Conservation (phyloP, 2,329 filamentous ascomycete species). For the Oidium heveae region DNA sequence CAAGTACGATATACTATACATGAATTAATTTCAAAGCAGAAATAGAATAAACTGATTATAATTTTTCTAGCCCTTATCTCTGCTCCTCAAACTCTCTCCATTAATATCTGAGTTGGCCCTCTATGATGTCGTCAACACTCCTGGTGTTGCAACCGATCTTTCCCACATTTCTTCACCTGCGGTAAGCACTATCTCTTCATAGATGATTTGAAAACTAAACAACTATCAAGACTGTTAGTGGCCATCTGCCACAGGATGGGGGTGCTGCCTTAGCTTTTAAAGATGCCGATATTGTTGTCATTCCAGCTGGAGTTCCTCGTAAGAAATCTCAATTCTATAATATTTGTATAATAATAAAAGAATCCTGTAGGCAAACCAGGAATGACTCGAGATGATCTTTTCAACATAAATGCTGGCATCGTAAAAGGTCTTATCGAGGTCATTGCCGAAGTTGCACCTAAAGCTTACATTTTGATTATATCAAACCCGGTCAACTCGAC, state of each 20-base stretch:
- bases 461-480: constrained; percentile 89
- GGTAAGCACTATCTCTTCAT: constrained; percentile 23
- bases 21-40: constrained; percentile 1
- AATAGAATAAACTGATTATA: constrained; percentile 3
- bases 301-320: constrained; percentile 96
- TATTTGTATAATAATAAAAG: not conserved
- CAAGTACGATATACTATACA: constrained; percentile 35
- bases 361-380: constrained; percentile 62
- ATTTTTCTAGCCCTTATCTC: constrained; percentile 55
- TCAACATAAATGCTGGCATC: constrained; percentile 98
- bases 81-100: constrained; percentile 77
- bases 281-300: constrained; percentile 85
- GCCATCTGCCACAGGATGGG: constrained; percentile 66
- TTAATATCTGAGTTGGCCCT: constrained; percentile 80
- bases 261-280: constrained; percentile 75
- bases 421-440: constrained; percentile 83
- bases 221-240: constrained; percentile 44
- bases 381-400: constrained; percentile 97
- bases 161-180: constrained; percentile 90
- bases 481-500: constrained; percentile 99
- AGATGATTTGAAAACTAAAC: constrained; percentile 8
- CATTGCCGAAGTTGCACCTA: constrained; percentile 66
- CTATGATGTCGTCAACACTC: constrained; percentile 98
- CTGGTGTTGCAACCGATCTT: constrained; percentile 83
- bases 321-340: constrained; percentile 15